These are phyloP conservation scores for Syzygium jambos DNA, from an alignment of 345 rosid genomes.

Conservation along the genomic window DNA sequence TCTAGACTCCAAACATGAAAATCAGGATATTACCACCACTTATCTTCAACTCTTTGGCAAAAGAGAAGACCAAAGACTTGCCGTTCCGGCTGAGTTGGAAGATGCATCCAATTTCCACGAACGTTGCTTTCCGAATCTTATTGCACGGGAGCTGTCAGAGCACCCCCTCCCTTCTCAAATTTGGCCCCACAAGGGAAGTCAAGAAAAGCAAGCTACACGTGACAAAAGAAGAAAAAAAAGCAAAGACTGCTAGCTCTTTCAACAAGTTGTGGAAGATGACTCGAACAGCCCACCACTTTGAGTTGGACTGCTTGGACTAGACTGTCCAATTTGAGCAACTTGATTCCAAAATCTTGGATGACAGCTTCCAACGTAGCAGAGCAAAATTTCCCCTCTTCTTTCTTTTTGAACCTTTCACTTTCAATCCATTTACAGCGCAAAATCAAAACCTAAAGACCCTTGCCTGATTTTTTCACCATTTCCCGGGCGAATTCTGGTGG, in stretches of 20 bases:
- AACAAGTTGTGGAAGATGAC: not conserved
- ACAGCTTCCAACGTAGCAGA: not conserved
- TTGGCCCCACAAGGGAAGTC: not conserved
- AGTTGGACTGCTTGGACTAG: not conserved
- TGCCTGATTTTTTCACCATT: constrained; percentile 14
- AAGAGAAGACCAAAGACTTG: not conserved
- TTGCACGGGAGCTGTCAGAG: not conserved
- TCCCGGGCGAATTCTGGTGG: constrained; percentile 32
- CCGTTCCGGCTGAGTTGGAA: not conserved
- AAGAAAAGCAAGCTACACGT: not conserved
- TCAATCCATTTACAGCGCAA: not conserved
- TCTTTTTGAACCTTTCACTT: not conserved
- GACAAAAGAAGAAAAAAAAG: not conserved
- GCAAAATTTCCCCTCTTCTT: not conserved
- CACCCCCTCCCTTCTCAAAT: not conserved
- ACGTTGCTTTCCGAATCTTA: not conserved
- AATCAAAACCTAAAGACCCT: not conserved
- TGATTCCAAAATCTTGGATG: not conserved
- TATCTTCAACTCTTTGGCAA: not conserved
- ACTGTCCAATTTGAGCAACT: not conserved
- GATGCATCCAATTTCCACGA: not conserved
- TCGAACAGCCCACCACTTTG: not conserved
- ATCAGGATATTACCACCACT: not conserved
- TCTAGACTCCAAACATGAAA: not conserved
- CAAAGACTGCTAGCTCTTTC: not conserved